A percentile compares a stretch with the other conserved stretches of the same genome.
phyloP scores from a whole-genome alignment of 2,329 filamentous ascomycete species.

The Xylariaceae sp. region DNA sequence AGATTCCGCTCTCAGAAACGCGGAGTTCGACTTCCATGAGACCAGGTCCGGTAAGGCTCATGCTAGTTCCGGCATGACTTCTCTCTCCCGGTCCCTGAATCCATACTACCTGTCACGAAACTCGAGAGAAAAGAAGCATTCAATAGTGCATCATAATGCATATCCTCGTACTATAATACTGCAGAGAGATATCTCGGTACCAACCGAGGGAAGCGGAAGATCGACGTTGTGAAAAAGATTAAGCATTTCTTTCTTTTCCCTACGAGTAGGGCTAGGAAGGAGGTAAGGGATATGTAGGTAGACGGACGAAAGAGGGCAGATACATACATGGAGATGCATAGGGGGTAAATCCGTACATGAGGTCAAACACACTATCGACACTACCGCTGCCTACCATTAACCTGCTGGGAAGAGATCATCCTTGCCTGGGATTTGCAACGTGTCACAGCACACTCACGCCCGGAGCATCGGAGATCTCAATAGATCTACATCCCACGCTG shows the following conservation, averaged over 20 bases:
- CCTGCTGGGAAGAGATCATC: constrained; percentile 7
- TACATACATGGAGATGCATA: too few species aligned
- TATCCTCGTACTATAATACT: background rate
- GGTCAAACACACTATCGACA: background rate
- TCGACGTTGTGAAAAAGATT: background rate
- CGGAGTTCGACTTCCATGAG: background rate
- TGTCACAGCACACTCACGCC: constrained; percentile 7
- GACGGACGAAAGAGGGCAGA: too few species aligned
- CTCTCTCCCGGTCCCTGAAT: too few species aligned
- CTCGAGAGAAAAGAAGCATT: background rate
- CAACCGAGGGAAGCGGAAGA: background rate
- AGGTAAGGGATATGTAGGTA: background rate
- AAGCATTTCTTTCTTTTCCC: background rate
- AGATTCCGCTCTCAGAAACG: background rate
- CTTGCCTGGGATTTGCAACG: constrained; percentile 3
- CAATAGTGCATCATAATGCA: background rate
- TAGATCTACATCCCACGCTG: constrained; percentile 8
- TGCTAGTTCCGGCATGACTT: background rate
- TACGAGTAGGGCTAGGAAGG: background rate
- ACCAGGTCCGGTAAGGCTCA: background rate
- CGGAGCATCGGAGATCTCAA: background rate
- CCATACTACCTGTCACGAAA: too few species aligned
- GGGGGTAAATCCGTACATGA: background rate
- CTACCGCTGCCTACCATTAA: background rate
- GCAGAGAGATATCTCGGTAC: background rate